Evolutionary conservation across 768 basidiomycete genomes (phyloP).

Genomic region (Pisolithus microcarpus): DNA sequence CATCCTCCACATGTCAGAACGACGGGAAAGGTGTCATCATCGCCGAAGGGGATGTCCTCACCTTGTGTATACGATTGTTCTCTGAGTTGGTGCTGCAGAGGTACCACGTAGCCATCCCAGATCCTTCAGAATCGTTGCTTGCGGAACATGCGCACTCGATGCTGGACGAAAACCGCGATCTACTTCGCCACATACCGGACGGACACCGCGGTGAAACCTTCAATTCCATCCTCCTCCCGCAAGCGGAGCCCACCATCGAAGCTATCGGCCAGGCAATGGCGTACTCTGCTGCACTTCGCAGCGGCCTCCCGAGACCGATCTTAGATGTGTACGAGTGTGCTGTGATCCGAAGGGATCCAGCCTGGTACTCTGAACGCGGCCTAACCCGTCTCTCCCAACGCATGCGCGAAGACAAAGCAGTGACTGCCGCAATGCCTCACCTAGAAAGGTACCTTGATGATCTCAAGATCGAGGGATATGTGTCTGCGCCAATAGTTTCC

Average conservation of each 20-base stretch:
- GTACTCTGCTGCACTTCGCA: constrained; percentile 44
- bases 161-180: constrained; percentile 39
- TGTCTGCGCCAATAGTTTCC: constrained; percentile 48
- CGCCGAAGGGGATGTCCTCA: constrained; percentile 49
- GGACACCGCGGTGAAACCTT: constrained; percentile 18
- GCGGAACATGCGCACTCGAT: constrained; percentile 42
- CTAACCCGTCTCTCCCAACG: constrained; percentile 44
- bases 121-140: constrained; percentile 40
- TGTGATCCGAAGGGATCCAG: constrained; percentile 45
- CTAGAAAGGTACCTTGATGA: constrained; percentile 35
- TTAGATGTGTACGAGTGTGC: constrained; percentile 51
- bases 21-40: constrained; percentile 49
- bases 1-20: constrained; percentile 16
- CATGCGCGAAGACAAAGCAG: constrained; percentile 39
- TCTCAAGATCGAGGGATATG: constrained; percentile 43
- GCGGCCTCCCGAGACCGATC: constrained; percentile 39
- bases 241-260: constrained; percentile 45
- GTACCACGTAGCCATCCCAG: constrained; percentile 43
- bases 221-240: constrained; percentile 49
- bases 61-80: constrained; percentile 49
- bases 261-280: constrained; percentile 61
- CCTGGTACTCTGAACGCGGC: constrained; percentile 54
- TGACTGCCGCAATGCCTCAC: constrained; percentile 38
- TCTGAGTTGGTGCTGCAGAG: constrained; percentile 52
- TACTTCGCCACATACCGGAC: constrained; percentile 29